A percentile compares a stretch with the other conserved stretches of the same genome.
phyloP scores from a whole-genome alignment of 2,329 filamentous ascomycete genomes.

The Colletotrichum limetticola region DNA sequence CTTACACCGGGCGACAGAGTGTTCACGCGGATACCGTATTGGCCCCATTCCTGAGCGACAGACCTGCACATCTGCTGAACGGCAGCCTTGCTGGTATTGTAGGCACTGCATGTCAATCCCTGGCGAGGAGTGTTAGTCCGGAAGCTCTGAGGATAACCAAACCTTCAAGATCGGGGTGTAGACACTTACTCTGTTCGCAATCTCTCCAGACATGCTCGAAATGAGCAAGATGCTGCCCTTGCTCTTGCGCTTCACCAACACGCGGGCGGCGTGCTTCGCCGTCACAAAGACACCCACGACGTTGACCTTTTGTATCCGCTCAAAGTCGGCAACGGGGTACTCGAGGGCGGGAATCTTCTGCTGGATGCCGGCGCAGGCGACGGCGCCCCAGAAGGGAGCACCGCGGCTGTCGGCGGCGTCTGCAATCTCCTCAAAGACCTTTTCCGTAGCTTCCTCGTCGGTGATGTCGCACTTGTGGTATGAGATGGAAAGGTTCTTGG shows the following conservation, averaged over 20 bases:
- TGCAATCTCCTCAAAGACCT: constrained; percentile 49
- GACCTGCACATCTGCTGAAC: constrained; percentile 70
- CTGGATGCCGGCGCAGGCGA: constrained; percentile 62
- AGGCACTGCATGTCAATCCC: constrained; percentile 71
- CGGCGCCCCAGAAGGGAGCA: constrained; percentile 48
- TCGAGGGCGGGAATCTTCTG: constrained; percentile 58
- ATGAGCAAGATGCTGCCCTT: constrained; percentile 62
- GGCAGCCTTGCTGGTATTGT: constrained; percentile 71
- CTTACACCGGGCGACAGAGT: constrained; percentile 70
- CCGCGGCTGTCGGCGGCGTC: constrained; percentile 44
- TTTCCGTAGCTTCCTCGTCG: constrained; percentile 51
- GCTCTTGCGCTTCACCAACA: constrained; percentile 55
- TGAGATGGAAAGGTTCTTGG: constrained; percentile 46
- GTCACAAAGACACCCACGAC: constrained; percentile 77
- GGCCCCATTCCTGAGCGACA: constrained; percentile 71
- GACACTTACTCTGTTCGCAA: constrained; percentile 60
- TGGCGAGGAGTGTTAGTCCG: constrained; percentile 39
- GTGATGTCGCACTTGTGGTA: constrained; percentile 60
- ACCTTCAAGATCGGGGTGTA: neutral
- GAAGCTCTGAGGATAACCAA: neutral
- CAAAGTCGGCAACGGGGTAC: constrained; percentile 67
- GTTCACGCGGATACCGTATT: constrained; percentile 72
- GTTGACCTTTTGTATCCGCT: constrained; percentile 76
- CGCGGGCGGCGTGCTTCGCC: constrained; percentile 74
- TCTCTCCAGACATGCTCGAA: constrained; percentile 59